These are phyloP conservation scores for Cordyceps cicadae DNA, from an alignment of 2,329 filamentous ascomycete species.

Conservation along the genomic window DNA sequence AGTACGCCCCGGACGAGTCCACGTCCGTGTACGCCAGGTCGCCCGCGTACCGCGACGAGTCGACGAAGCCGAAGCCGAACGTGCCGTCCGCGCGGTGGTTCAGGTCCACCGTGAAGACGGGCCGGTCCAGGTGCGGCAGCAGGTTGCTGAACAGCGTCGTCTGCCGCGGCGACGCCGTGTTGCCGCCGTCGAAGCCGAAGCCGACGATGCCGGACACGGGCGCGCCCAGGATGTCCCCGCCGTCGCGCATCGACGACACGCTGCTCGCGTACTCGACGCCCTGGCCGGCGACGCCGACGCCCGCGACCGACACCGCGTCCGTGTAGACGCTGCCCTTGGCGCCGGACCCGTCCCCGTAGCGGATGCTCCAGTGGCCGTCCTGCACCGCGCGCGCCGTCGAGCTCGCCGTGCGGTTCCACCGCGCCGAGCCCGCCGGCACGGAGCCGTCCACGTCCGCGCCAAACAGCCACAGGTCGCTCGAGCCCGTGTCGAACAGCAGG, in stretches of 20 bases:
- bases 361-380: slow-evolving; percentile 33
- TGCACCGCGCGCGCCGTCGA: slow-evolving; percentile 28
- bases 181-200: slow-evolving; percentile 34
- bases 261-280: slow-evolving; percentile 35
- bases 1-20: slow-evolving; percentile 56
- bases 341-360: slow-evolving; percentile 35
- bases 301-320: slow-evolving; percentile 36
- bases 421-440: slow-evolving; percentile 25
- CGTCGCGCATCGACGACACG: slow-evolving; percentile 31
- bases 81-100: slow-evolving; percentile 49
- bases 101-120: slow-evolving; percentile 62
- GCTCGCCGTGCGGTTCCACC: slow-evolving; percentile 31
- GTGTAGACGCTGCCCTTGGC: slow-evolving; percentile 35
- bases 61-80: slow-evolving; percentile 68
- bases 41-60: slow-evolving; percentile 54
- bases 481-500: slow-evolving; percentile 35
- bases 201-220: slow-evolving; percentile 10
- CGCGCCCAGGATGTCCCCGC: slow-evolving; percentile 38
- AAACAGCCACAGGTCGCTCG: slow-evolving; percentile 33
- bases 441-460: slow-evolving; percentile 20
- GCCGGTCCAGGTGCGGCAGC: slow-evolving; percentile 13
- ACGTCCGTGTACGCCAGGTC: slow-evolving; percentile 53
- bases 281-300: slow-evolving; percentile 31
- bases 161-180: slow-evolving; percentile 34
- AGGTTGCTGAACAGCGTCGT: slow-evolving; percentile 35